Percentiles rank a stretch among this genome's conserved stretches.
Evolutionary conservation across 768 basidiomycete species (phyloP).

Genomic region (Cystobasidium onofrii): DNA sequence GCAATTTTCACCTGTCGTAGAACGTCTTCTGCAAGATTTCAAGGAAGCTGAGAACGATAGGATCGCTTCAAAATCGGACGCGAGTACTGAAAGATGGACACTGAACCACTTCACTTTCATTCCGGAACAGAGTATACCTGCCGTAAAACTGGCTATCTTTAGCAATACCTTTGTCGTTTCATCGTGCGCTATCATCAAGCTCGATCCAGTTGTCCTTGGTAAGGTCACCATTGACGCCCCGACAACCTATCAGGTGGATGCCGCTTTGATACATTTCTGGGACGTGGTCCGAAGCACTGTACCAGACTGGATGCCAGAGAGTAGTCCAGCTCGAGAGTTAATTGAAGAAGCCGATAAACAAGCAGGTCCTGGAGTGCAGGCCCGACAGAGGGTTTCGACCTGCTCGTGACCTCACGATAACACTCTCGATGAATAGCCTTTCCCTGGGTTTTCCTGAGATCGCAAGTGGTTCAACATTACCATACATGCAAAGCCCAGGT

Average conservation of each 20-base stretch:
- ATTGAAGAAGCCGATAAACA: not conserved
- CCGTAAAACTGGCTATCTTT: not conserved
- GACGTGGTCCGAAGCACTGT: not conserved
- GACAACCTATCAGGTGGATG: not conserved
- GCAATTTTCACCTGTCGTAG: not conserved
- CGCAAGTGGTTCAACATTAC: too few species aligned
- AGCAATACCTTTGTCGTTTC: not conserved
- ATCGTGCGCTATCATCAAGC: not conserved
- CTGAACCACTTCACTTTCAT: not conserved
- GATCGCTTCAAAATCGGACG: not conserved
- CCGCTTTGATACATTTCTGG: not conserved
- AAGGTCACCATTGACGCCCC: not conserved
- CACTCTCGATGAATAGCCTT: too few species aligned
- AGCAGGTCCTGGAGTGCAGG: not conserved
- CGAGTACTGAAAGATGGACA: not conserved
- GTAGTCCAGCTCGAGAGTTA: not conserved
- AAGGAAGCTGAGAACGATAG: not conserved
- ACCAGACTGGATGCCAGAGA: not conserved
- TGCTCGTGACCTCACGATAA: too few species aligned
- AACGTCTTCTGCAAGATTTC: not conserved
- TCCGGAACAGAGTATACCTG: not conserved
- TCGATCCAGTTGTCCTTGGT: not conserved
- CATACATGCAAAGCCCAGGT: too few species aligned
- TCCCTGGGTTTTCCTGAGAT: too few species aligned
- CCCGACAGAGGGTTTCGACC: not conserved